Evolutionary conservation across 768 basidiomycete genomes (phyloP).

Genomic region (Boletellus ananas): DNA sequence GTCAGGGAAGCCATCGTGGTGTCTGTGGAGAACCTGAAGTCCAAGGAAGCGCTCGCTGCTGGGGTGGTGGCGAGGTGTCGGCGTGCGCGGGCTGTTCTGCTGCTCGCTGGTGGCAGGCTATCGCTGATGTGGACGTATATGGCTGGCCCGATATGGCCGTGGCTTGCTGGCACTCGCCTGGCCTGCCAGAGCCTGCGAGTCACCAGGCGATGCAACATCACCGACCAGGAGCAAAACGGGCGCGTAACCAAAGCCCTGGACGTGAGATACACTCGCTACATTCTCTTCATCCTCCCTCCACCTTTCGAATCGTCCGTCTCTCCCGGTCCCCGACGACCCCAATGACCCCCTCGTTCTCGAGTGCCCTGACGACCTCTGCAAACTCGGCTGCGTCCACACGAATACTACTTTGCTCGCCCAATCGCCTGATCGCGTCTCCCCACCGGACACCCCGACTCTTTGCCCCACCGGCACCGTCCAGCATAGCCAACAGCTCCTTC

Average conservation of each 20-base stretch:
- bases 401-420: slow-evolving; percentile 83
- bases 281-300: slow-evolving; percentile 41
- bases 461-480: slow-evolving; percentile 48
- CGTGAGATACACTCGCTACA: slow-evolving; percentile 5
- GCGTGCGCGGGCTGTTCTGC: neutral
- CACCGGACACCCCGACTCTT: slow-evolving; percentile 67
- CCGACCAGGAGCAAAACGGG: too few relatives aligned
- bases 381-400: slow-evolving; percentile 81
- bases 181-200: neutral
- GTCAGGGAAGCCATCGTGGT: slow-evolving; percentile 44
- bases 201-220: too few relatives aligned
- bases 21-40: slow-evolving; percentile 6
- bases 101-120: neutral
- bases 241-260: neutral
- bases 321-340: slow-evolving; percentile 88
- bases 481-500: slow-evolving; percentile 65
- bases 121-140: neutral
- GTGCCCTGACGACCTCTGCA: slow-evolving; percentile 64
- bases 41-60: neutral
- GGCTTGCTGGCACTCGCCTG: neutral
- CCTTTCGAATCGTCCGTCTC: slow-evolving; percentile 70
- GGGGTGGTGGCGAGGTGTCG: slow-evolving; percentile 9
- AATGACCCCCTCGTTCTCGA: slow-evolving; percentile 84
- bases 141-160: slow-evolving; percentile 18
- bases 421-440: slow-evolving; percentile 72